Base-by-base conservation (phyloP, 2,329 filamentous ascomycete species). In the Dissoconium aciculare region DNA sequence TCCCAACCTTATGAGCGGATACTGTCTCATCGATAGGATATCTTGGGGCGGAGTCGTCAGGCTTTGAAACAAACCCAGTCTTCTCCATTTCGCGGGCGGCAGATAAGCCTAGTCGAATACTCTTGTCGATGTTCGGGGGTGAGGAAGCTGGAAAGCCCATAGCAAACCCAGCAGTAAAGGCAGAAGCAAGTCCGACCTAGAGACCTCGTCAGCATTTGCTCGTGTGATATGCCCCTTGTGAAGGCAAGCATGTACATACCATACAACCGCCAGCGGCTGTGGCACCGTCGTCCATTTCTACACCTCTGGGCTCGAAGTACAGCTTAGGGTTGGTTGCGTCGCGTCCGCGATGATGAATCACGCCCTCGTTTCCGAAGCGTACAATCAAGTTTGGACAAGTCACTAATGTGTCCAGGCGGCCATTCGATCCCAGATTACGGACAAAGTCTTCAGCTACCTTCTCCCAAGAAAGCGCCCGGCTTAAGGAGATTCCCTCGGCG, bases 361-460 rank as follows among this genome's bases (percentile, higher is more conserved):
- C 38, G 8, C 47, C 50, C 29, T 52, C 47, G 27, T 35, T 46
- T 11, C 50, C 50, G 17, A 53, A 53, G n/a, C 50, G 38, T 5
- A 53, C 49, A 14, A 53, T 49, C 6, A 53, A 35, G 27, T 53
- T 53, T 1, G 50, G 50, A 34, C 50, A 53, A 17, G 50, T 53
- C 5, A 51, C 50, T 5, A 53, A 40, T 4, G 50, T 53, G 24
- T 53, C 50, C 8, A 53, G 40, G 15, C 45, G 37, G 4, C 50
- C 50, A 41, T 53, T 51, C 4, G 45, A 49, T 5, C 50, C 50
- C 12, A 53, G 39, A 29, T 52, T 23, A 2, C 49, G 46, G 10
- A 53, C 48, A 27, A 53, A 53, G 31, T 53, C 50, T 25, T 53
- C 50, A 2, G 47, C 44, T 4, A 47, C 50, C 11, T 44, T 38